These are phyloP conservation scores for Liriodendron chinense DNA, from an alignment of 164 flowering plant genomes.

Conservation along the genomic window DNA sequence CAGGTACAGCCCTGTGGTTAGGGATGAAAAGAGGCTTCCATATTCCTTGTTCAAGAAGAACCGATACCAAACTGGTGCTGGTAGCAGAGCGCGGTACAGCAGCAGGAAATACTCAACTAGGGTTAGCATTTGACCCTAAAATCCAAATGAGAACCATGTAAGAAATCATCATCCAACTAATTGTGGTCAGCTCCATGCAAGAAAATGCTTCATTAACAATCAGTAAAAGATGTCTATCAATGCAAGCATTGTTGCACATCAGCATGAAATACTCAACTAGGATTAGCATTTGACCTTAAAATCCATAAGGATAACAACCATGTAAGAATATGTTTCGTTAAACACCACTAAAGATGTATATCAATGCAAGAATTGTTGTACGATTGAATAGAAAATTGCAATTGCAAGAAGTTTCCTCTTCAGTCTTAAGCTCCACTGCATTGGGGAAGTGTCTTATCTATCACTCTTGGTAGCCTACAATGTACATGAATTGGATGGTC, in stretches of 20 bases:
- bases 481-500: too few relatives aligned
- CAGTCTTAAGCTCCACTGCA: too few relatives aligned
- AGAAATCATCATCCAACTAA: neutral
- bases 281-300: neutral
- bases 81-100: slow-evolving; percentile 87
- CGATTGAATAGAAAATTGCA: too few relatives aligned
- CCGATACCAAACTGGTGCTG: slow-evolving; percentile 98
- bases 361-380: too few relatives aligned
- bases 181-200: neutral
- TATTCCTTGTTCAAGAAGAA: slow-evolving; percentile 98
- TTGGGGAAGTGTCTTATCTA: too few relatives aligned
- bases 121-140: slow-evolving; percentile 95
- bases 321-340: neutral
- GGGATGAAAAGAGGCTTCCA: slow-evolving; percentile 96
- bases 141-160: neutral
- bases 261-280: neutral
- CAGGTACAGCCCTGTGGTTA: slow-evolving; percentile 89
- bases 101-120: slow-evolving; percentile 83
- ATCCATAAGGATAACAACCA: neutral
- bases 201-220: neutral
- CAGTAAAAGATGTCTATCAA: neutral
- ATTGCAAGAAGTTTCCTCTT: too few relatives aligned
- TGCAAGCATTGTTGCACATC: neutral
- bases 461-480: too few relatives aligned
- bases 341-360: neutral